Base-by-base conservation (phyloP, 2,329 filamentous ascomycete genomes). In the Trichoderma hamatum region DNA sequence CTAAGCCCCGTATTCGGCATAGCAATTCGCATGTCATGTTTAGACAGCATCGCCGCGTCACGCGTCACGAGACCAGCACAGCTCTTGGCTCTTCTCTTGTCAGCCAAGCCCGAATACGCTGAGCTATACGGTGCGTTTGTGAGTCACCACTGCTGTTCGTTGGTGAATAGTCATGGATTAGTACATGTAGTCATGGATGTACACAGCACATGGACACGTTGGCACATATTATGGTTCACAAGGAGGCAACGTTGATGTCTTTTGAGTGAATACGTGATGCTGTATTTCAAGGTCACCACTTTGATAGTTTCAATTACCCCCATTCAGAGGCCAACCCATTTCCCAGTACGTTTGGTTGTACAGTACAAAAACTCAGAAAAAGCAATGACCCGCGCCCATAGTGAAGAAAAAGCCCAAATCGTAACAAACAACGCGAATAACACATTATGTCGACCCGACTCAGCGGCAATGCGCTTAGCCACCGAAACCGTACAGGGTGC, bases 401-500 rank as follows among this genome's bases (percentile, higher is more conserved):
- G 77, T 82, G 74, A 77, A 80, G 46, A 81, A 80, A 43, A 64
- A 78, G 80, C 78, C 79, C 74, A 72, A 49, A 75, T 81, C 78
- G 72, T 80, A 79, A 80, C 73, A 77, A 73, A 75, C 75, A 79
- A 43, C 76, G 74, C 71, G 59, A 77, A 75, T 70, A 72, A 34
- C 26, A 69, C 63, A 67, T 66, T 46, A 67, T 67, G 43, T 67
- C 54, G 63, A 66, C 52, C 39, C 54, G 63, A 67, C 63, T 36
- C 21, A 56, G 54, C 30, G 28, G 28, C 52, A 49, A 28, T 59
- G 32, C 54, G 63, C 54, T 89, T 92, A 95, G 87, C 92, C 92
- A 87, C 92, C 92, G 88, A 94, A 94, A 85, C 92, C 92, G 86
- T 94, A 95, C 74, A 94, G 90, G 79, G 92, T 92, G 78, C 91